Evolutionary conservation across 1,139 yeast genomes (phyloP).

Genomic region (Candida tropicalis): DNA sequence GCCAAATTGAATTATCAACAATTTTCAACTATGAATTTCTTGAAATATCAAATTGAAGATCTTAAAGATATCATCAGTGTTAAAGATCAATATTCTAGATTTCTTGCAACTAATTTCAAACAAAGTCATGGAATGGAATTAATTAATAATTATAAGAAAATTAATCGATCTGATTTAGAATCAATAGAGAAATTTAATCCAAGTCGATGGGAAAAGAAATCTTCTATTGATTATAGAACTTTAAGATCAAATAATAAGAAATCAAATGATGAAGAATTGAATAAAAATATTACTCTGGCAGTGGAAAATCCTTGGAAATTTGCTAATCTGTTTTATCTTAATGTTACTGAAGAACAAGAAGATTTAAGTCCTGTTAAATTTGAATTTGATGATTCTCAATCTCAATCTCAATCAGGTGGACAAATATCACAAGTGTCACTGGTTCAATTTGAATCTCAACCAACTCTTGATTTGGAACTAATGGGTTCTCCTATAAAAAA

Average conservation of each 20-base stretch:
- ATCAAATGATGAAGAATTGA: constrained; percentile 9
- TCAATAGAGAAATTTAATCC: constrained; percentile 21
- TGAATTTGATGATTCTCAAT: constrained; percentile 6
- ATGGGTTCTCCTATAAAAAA: constrained; percentile 1
- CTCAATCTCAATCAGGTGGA: background rate
- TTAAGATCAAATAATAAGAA: constrained; percentile 6
- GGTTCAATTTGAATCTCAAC: constrained; percentile 1
- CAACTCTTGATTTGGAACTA: background rate
- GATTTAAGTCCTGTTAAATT: constrained; percentile 11
- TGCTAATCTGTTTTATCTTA: constrained; percentile 13
- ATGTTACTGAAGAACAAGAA: constrained; percentile 6
- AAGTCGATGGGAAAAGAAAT: constrained; percentile 19
- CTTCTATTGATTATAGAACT: constrained; percentile 13
- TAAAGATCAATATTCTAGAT: constrained; percentile 39
- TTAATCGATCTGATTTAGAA: constrained; percentile 17
- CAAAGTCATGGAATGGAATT: constrained; percentile 40
- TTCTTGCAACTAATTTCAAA: constrained; percentile 39
- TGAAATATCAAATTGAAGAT: constrained; percentile 22
- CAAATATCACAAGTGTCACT: constrained; percentile 2
- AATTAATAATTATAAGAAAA: constrained; percentile 29
- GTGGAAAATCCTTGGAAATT: constrained; percentile 13
- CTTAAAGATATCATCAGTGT: constrained; percentile 26
- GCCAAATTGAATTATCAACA: constrained; percentile 26
- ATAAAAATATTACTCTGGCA: constrained; percentile 10
- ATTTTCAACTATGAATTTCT: constrained; percentile 25